Evolutionary conservation across 352 stramenopile species (phyloP), one percentile per base, ranked within the genome.

Genomic region (Pythium dissimile): DNA sequence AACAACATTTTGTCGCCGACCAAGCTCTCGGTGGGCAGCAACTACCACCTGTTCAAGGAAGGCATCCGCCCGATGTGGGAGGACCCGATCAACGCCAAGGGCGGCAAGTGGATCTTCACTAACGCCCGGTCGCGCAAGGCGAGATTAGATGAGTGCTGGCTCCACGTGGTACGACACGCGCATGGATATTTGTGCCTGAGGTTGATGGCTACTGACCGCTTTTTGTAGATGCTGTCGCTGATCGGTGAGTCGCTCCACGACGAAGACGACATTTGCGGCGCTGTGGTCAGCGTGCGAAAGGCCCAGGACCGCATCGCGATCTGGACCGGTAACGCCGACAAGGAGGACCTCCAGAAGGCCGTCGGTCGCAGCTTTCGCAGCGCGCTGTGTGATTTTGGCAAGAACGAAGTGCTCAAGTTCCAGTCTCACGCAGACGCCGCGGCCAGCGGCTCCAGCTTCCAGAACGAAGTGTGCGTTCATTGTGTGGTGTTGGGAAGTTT

Each of bases 41-140:
- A 99, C 84, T 99, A 98, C 74, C 95, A 98, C 69, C 78, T 99
- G 60, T 99, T 99, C 71, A 97, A 97, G 71, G 80, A 98, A 42
- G 95, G 95, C 43, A 92, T 98, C 39, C 83, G 94, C 50, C 96
- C 96, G 21, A 98, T 98, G 89, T 99, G 96, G 96, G 96, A 99
- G 76, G 95, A 99, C 70, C 81, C 87, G 21, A 77, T 86, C 35
- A 98, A 98, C 72, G 83, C 73, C 59, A 97, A 86, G 70, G 96
- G 96, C 30, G 96, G 96, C 60, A 99, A 98, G 75, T 99, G 96
- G 80, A 96, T 99, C 56, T 89, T 99, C 35, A 98, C 94, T 15
- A 97, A 98, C 44, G 77, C 90, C 38, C 97, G 97, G 64, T 91
- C 92, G 47, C 89, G 96, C 59, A 92, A 89, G 60, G 80, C 89